Evolutionary conservation across 768 basidiomycete genomes (phyloP), one percentile per base, ranked within the genome.

Genomic region (Rhizopogon roseolus): DNA sequence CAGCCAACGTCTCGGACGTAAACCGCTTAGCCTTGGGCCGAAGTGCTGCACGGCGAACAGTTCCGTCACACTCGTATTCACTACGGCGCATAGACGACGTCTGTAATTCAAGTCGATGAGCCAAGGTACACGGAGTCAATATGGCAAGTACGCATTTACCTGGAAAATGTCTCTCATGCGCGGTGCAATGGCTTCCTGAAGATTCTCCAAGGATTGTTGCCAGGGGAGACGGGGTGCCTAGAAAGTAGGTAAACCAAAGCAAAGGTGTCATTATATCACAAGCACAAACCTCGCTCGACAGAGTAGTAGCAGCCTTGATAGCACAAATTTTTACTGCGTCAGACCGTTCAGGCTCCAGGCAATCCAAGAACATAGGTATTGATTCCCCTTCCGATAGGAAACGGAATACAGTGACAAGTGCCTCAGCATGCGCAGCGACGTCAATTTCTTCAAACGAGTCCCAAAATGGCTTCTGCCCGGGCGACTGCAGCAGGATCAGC

Each of bases 301-400:
- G 64, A 0, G 83, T 88, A 39, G 89, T 68, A 59, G 80, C 84
- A 2, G 92, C 89, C 57, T 86, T 83, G 51, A 93, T 75, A 2
- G 79, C 92, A 54, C 82, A 81, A 10, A 86, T 81, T 73, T 93
- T 93, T 59, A 90, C 81, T 1, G 86, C 86, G 25, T 92, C 88
- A 1, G 89, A 86, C 29, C 87, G 80, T 60, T 91, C 88, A 8
- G 90, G 82, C 52, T 87, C 83, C 40, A 92, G 64, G 57, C 90
- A 89, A 13, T 74, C 73, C 19, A 72, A 62, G 63, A 93, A 89
- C 6, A 92, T 62, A 0, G 75, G 74, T 6, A 84, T 44, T 2
- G 82, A 76, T 38, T 90, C 86, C 41, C 83, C 79, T 41, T 76
- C 71, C 0, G 86, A 79, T 19, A 90, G 66, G 59, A 87, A 89